Evolutionary conservation across 345 rosid genomes (phyloP).

Genomic region (Trapa incisa): DNA sequence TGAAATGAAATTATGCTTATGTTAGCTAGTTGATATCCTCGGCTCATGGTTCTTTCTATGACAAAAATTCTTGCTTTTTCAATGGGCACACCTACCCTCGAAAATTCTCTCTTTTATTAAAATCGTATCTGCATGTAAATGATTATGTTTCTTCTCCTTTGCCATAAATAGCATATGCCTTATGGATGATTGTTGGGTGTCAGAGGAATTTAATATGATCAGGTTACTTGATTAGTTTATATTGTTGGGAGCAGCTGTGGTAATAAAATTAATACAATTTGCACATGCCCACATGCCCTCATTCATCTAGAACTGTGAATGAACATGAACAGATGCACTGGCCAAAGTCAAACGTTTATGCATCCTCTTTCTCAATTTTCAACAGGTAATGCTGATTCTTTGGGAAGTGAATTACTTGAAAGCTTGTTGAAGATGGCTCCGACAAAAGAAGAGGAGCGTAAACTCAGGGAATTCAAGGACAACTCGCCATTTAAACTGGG

Average conservation of each 20-base stretch:
- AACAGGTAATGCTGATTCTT: conserved; percentile 69
- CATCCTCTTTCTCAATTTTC: neutral
- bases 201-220: neutral
- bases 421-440: conserved; percentile 94
- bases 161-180: conserved; percentile 3
- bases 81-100: too few species aligned
- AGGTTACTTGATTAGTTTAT: neutral
- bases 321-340: too few species aligned
- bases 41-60: neutral
- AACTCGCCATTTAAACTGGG: conserved; percentile 72
- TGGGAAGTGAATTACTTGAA: conserved; percentile 89
- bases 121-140: neutral
- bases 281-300: neutral
- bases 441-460: conserved; percentile 72
- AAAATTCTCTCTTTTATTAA: neutral
- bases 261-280: neutral
- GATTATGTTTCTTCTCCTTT: neutral
- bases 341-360: neutral
- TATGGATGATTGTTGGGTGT: neutral
- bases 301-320: neutral
- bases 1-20: neutral
- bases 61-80: neutral
- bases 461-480: conserved; percentile 63
- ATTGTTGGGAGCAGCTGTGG: neutral
- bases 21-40: neutral